Base-by-base conservation (phyloP, 495 filamentous ascomycete genomes). In the Neurospora terricola region DNA sequence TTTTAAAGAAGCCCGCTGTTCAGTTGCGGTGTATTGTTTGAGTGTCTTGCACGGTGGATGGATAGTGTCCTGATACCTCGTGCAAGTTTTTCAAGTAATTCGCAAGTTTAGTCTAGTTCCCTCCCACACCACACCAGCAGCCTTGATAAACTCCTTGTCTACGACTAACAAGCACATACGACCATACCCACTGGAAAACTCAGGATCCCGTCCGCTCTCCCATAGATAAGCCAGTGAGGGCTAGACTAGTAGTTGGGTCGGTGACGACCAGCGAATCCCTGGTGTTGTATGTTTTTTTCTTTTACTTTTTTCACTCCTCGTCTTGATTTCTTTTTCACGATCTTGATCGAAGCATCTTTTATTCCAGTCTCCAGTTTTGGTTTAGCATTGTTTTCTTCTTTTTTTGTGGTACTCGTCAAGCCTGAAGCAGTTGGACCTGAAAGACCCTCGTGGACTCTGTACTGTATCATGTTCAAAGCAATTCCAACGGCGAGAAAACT, bases 181-280 rank as follows among this genome's bases (percentile, higher is more conserved):
- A 83, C 83, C 84, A 84, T 79, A 84, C 72, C 78, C 77, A 77
- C 43, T 77, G 74, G 83, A 84, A 72, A 80, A 81, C 76, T 80
- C 81, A 83, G 83, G 79, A 83, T 83, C 83, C 84, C 83, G 83
- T 86, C 82, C 81, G 84, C 81, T 85, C 84, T 83, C 78, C 82
- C 83, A 77, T 84, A 81, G 80, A 79, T 78, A 82, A 83, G 77
- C 80, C 69, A 73, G 71, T 74, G 72, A 75, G 45, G 40, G 72
- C 73, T 54, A 71, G 80, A 83, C 76, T 78, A 84, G 84, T 83
- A 84, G 80, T 85, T 81, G 79, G 81, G 82, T 85, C 78, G 84
- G 81, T 84, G 84, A 84, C 81, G 79, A 85, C 71, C 71, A 76
- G 76, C 70, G 76, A 76, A 76, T 78, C 71, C 76, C 75, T 69